Evolutionary conservation across 768 basidiomycete species (phyloP).

Genomic region (Tylopilus sp.): DNA sequence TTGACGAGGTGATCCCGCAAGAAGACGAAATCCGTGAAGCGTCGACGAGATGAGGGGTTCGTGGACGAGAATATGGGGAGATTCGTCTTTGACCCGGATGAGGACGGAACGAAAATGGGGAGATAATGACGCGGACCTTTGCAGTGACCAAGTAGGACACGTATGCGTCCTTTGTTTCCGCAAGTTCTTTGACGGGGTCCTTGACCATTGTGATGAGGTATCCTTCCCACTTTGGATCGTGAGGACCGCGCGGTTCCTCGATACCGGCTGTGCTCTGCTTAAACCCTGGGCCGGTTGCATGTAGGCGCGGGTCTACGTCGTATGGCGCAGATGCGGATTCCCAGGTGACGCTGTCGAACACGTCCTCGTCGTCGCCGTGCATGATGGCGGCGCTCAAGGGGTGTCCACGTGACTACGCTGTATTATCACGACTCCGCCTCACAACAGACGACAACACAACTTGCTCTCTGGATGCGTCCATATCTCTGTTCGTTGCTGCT

Average conservation of each 20-base stretch:
- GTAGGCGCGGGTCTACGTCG: conserved; percentile 38
- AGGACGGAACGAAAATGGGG: conserved; percentile 1
- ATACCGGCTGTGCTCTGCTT: conserved; percentile 72
- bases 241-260: conserved; percentile 61
- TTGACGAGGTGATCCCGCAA: conserved; percentile 81
- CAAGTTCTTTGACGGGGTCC: conserved; percentile 93
- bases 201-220: conserved; percentile 78
- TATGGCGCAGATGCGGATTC: conserved; percentile 68
- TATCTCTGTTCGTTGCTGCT: conserved; percentile 20
- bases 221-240: conserved; percentile 90
- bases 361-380: conserved; percentile 86
- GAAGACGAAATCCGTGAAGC: conserved; percentile 98
- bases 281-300: conserved; percentile 67
- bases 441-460: conserved; percentile 28
- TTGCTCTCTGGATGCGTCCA: conserved; percentile 26
- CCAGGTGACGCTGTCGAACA: conserved; percentile 92
- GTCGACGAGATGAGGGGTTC: conserved; percentile 74
- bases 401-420: conserved; percentile 26
- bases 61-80: conserved; percentile 78
- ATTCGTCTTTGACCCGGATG: conserved; percentile 63
- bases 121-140: conserved; percentile 52
- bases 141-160: conserved; percentile 91
- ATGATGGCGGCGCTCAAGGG: conserved; percentile 34
- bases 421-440: conserved; percentile 1
- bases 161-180: conserved; percentile 96